These are phyloP conservation scores for Chernovozyma sophiae-reginae DNA, from an alignment of 1,139 yeast genomes.

Conservation along the genomic window DNA sequence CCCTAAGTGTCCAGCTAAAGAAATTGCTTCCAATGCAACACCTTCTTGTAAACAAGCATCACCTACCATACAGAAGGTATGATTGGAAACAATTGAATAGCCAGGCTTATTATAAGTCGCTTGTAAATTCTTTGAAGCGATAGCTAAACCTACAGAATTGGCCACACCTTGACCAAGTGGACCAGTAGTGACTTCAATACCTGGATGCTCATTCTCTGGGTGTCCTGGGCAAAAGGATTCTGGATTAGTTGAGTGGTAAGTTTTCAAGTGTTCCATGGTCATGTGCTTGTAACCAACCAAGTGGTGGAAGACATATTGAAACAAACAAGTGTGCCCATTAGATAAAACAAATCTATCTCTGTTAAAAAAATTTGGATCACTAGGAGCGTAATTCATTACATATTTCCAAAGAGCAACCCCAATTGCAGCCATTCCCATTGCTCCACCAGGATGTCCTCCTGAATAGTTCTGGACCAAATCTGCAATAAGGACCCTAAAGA, in stretches of 20 bases:
- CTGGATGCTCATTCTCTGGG: constrained; percentile 34
- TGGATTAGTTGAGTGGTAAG: constrained; percentile 18
- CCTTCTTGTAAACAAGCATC: constrained; percentile 42
- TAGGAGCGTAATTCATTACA: too few relatives aligned
- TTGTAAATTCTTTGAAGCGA: constrained; percentile 27
- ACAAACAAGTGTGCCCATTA: too few relatives aligned
- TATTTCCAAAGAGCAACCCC: too few relatives aligned
- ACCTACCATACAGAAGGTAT: constrained; percentile 28
- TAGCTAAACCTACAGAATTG: constrained; percentile 35
- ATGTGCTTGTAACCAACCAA: constrained; percentile 26
- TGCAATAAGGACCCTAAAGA: too few relatives aligned
- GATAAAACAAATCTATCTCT: too few relatives aligned
- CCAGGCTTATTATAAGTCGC: constrained; percentile 29
- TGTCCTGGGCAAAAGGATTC: constrained; percentile 31
- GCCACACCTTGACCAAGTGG: constrained; percentile 36
- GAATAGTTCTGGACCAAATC: too few relatives aligned
- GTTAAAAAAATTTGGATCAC: too few relatives aligned
- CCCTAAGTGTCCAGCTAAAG: constrained; percentile 34
- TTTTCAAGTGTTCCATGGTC: constrained; percentile 27
- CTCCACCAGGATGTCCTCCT: too few relatives aligned
- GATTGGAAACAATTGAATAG: constrained; percentile 20
- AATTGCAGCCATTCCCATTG: too few relatives aligned
- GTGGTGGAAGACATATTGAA: constrained; percentile 28
- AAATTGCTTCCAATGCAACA: constrained; percentile 29
- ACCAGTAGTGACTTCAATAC: constrained; percentile 37